Evolutionary conservation across 495 filamentous ascomycete species (phyloP), one percentile per base, ranked within the genome.

Genomic region (Podospora bellae-mahoneyi): DNA sequence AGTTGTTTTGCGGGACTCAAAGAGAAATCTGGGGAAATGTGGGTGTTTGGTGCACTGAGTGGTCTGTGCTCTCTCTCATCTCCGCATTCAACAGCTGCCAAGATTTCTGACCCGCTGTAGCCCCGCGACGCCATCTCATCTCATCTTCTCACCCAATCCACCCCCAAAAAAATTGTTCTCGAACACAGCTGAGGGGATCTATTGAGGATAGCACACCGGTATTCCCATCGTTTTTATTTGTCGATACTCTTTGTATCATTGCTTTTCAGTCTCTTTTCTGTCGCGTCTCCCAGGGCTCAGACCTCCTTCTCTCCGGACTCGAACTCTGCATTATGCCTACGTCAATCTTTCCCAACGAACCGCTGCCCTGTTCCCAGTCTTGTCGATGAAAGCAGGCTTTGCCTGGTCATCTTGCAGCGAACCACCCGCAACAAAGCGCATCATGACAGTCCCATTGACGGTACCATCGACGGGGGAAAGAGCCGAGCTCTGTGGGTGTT

Each of bases 401-500:
- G 39, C 39, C 13, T 13, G 9, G 13, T 48, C 39, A 48, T 48
- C 39, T 3, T 48, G 39, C 39, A 48, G 39, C 39, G 39, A 48
- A 16, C 39, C 39, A 48, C 39, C 39, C 6, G 39, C 39, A 48
- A 13, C 39, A 48, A 16, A 48, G 9, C 39, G 9, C 39, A 48
- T 48, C 39, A 48, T 48, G 13, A 48, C 39, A 48, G 39, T 48
- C 39, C 39, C 39, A 48, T 48, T 48, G 39, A 48, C 39, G 39
- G 39, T 48, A 48, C 55, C 55, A 26, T 58, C 55, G 23, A 58
- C 55, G 55, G 55, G 55, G 55, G 23, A 26, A 60, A 68, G 62
- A 61, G 56, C 54, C 56, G 56, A 60, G 61, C 61, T 53, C 16
- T 28, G 2, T 20, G 32, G 4, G 55, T n/a, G 67, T 69, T 65